phyloP scores from a whole-genome alignment of 768 basidiomycete species.

The Termitomyces titanicus region DNA sequence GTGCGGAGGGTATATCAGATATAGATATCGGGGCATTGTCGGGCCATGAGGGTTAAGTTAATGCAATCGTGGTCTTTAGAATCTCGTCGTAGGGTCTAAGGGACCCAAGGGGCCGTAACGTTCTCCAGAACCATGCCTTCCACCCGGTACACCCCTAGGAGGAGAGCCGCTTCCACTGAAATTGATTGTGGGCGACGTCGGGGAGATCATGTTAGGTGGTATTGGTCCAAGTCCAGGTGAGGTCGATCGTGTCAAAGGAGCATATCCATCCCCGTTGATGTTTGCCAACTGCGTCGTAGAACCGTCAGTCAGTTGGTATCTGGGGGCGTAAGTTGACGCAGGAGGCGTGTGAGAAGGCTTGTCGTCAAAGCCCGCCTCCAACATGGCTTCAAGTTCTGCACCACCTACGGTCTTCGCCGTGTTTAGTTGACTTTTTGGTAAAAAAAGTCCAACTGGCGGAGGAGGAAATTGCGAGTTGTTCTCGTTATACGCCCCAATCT shows the following conservation, averaged over 20 bases:
- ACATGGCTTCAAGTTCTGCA: slow-evolving; percentile 86
- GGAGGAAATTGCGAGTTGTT: slow-evolving; percentile 73
- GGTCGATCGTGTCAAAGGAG: slow-evolving; percentile 47
- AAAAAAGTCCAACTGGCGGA: slow-evolving; percentile 71
- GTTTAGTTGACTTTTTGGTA: slow-evolving; percentile 37
- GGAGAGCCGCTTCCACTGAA: slow-evolving; percentile 20
- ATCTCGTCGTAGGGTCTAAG: slow-evolving; percentile 54
- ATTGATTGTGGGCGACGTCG: slow-evolving; percentile 34
- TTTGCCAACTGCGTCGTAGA: slow-evolving; percentile 40
- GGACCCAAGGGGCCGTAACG: slow-evolving; percentile 58
- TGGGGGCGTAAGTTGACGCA: slow-evolving; percentile 40
- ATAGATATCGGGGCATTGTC: slow-evolving; percentile 25
- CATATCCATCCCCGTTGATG: slow-evolving; percentile 49
- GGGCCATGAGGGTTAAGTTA: slow-evolving; percentile 19
- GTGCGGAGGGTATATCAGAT: slow-evolving; percentile 37
- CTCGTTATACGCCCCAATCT: slow-evolving; percentile 96
- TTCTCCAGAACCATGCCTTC: slow-evolving; percentile 27
- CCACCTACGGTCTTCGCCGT: slow-evolving; percentile 52
- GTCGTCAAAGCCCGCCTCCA: slow-evolving; percentile 88
- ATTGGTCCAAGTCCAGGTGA: slow-evolving; percentile 35
- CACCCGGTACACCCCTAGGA: slow-evolving; percentile 10
- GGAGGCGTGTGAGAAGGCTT: slow-evolving; percentile 51
- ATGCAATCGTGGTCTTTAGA: slow-evolving; percentile 30
- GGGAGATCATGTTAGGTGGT: slow-evolving; percentile 33
- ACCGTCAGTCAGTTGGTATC: slow-evolving; percentile 64